Conservation (phyloP, 345 rosid species). For the Hibiscus syriacus region DNA sequence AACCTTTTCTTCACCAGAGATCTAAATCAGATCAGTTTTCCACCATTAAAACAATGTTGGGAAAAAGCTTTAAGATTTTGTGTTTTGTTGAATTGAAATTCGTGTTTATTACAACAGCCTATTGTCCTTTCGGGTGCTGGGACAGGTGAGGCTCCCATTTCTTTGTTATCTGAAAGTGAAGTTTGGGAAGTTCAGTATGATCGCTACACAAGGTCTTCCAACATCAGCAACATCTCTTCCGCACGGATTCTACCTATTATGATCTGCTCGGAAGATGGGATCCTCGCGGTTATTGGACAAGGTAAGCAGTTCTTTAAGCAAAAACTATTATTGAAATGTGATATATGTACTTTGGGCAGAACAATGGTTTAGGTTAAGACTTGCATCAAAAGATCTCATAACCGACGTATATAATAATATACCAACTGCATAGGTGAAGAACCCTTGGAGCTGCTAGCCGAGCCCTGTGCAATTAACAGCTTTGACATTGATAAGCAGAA, state of each 20-base stretch:
- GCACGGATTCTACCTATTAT: slow-evolving; percentile 69
- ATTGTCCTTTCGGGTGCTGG: slow-evolving; percentile 61
- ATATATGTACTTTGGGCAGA: not conserved
- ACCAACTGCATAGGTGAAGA: slow-evolving; percentile 49
- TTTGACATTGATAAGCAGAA: slow-evolving; percentile 77
- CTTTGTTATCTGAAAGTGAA: slow-evolving; percentile 66
- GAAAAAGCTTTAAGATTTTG: not conserved
- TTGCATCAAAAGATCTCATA: not conserved
- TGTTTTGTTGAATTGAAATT: not conserved
- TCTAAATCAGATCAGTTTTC: not conserved
- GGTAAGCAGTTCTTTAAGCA: slow-evolving; percentile 32
- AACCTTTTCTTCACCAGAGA: too few species aligned
- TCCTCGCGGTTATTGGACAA: slow-evolving; percentile 71
- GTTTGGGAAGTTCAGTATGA: slow-evolving; percentile 91
- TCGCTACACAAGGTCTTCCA: slow-evolving; percentile 43
- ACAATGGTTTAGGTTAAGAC: not conserved
- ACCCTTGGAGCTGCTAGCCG: slow-evolving; percentile 66
- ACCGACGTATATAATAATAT: not conserved
- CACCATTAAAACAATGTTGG: not conserved
- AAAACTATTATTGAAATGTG: not conserved
- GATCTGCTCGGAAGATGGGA: slow-evolving; percentile 92
- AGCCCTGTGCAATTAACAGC: slow-evolving; percentile 90
- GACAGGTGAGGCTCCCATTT: slow-evolving; percentile 25
- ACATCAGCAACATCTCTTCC: slow-evolving; percentile 39
- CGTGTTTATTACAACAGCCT: slow-evolving; percentile 16